Evolutionary conservation across 1,284 basidiomycete genomes (phyloP).

Genomic region (Takashimella tepidaria): DNA sequence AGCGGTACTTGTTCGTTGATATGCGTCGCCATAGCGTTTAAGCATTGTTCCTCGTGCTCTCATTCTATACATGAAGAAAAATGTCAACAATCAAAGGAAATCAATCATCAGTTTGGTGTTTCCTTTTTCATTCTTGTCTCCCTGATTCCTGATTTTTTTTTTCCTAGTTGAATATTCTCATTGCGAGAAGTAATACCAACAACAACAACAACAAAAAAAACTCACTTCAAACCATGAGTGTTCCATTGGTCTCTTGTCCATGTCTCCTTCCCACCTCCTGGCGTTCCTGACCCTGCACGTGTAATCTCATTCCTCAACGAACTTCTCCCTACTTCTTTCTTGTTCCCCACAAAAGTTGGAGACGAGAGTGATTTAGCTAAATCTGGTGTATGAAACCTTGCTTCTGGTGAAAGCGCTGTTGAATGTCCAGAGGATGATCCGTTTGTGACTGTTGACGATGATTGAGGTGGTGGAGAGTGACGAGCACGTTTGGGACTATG

Average conservation of each 20-base stretch:
- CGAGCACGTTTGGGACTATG: background rate
- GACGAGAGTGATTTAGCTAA: background rate
- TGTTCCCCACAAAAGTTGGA: background rate
- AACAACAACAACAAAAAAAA: too few relatives aligned
- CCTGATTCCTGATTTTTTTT: conserved; percentile 12
- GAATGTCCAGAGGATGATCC: background rate
- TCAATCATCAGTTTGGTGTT: too few relatives aligned
- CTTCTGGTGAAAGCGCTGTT: background rate
- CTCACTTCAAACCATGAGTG: background rate
- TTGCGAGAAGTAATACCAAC: too few relatives aligned
- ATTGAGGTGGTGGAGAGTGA: background rate
- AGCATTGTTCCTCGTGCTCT: conserved; percentile 28
- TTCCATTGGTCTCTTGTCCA: conserved; percentile 19
- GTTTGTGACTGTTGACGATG: background rate
- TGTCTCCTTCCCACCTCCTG: conserved; percentile 7
- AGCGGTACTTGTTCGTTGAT: conserved; percentile 20
- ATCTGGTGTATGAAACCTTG: background rate
- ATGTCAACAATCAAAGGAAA: too few relatives aligned
- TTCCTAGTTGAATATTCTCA: too few relatives aligned
- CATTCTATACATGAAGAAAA: too few relatives aligned
- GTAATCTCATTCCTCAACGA: conserved; percentile 18
- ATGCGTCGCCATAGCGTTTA: conserved; percentile 43
- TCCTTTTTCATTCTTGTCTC: too few relatives aligned
- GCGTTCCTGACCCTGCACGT: conserved; percentile 5
- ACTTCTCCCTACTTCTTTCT: conserved; percentile 8